Conservation (phyloP, 1,139 yeast genomes). For the Komagataea norvegica region DNA sequence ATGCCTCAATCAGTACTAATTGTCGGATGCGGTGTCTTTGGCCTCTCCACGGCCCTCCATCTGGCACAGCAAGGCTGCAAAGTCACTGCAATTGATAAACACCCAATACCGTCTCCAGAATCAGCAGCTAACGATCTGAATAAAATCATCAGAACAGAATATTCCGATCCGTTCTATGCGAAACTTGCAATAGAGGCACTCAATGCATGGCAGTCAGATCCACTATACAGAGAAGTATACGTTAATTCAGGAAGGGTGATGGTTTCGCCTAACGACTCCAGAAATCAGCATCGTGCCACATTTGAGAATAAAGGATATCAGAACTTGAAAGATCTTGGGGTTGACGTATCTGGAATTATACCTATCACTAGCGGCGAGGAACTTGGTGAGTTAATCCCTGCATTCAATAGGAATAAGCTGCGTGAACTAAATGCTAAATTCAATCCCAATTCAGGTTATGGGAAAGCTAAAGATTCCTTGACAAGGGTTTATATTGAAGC, state of each 20-base stretch:
- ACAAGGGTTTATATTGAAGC: conserved; percentile 30
- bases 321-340: conserved; percentile 31
- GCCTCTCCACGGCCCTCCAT: conserved; percentile 40
- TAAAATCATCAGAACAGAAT: conserved; percentile 44
- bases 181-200: conserved; percentile 40
- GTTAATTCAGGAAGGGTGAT: conserved; percentile 35
- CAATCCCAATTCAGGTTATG: conserved; percentile 35
- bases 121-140: conserved; percentile 47
- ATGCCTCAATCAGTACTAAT: conserved; percentile 19
- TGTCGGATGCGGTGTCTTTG: conserved; percentile 46
- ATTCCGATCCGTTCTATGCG: conserved; percentile 35
- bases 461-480: conserved; percentile 32
- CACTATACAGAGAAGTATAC: conserved; percentile 31
- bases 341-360: conserved; percentile 28
- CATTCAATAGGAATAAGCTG: conserved; percentile 28
- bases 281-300: conserved; percentile 29
- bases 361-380: conserved; percentile 28
- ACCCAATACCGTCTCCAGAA: conserved; percentile 41
- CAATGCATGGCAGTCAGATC: conserved; percentile 35
- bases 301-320: conserved; percentile 34
- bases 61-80: conserved; percentile 29
- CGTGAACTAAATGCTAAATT: conserved; percentile 25
- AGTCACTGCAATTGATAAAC: conserved; percentile 37
- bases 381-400: conserved; percentile 28
- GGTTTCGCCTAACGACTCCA: conserved; percentile 14